Evolutionary conservation across 2,329 filamentous ascomycete species (phyloP).

Genomic region (Myriosclerotinia duriaeana): DNA sequence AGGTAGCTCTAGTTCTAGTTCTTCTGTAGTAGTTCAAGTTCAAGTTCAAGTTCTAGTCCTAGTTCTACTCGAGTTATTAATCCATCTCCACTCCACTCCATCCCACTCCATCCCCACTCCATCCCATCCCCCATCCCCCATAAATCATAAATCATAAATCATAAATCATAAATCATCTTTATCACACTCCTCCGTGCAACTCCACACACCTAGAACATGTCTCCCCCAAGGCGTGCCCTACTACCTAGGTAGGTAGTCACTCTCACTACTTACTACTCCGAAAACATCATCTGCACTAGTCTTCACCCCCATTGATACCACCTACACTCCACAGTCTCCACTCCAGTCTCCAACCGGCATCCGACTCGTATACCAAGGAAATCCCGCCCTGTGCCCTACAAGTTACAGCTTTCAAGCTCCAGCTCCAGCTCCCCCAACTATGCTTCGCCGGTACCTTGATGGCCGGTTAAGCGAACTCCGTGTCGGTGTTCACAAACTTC

Average conservation of each 20-base stretch:
- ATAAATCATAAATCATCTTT: neutral
- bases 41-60: too few species aligned
- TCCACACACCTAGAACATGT: neutral
- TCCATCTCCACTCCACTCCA: neutral
- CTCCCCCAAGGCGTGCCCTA: neutral
- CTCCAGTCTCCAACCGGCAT: too few species aligned
- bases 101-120: neutral
- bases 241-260: neutral
- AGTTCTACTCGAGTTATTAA: too few species aligned
- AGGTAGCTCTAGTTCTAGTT: too few species aligned
- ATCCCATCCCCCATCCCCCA: neutral
- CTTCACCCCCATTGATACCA: too few species aligned
- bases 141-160: neutral
- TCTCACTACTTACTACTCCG: neutral
- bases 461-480: conserved; percentile 4
- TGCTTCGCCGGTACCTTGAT: neutral
- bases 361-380: neutral
- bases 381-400: neutral
- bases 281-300: too few species aligned
- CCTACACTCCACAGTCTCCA: too few species aligned
- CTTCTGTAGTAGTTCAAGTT: too few species aligned
- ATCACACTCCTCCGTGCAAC: neutral
- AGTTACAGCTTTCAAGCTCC: neutral
- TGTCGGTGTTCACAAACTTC: neutral
- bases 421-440: too few species aligned